These are phyloP conservation scores for Naganishia cerealis DNA, from an alignment of 1,284 basidiomycete genomes.

Conservation along the genomic window DNA sequence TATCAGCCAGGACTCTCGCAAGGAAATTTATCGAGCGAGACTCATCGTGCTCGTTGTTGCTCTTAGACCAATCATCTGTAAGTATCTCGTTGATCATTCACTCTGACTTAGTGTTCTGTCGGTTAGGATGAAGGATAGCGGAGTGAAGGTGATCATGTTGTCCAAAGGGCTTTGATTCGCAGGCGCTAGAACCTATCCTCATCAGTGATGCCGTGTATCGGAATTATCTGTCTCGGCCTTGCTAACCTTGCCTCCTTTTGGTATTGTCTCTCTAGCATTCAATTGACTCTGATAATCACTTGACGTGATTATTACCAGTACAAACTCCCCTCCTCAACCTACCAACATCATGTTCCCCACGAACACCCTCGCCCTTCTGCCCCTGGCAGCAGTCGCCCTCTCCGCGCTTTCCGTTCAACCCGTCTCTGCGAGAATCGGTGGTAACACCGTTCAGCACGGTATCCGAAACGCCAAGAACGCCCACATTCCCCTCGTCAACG, in stretches of 20 bases:
- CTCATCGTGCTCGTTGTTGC: not conserved
- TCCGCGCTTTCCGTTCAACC: slow-evolving; percentile 16
- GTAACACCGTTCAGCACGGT: slow-evolving; percentile 10
- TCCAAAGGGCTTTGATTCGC: not conserved
- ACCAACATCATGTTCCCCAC: slow-evolving; percentile 23
- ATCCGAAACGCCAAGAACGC: slow-evolving; percentile 24
- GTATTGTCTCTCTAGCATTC: too few species aligned
- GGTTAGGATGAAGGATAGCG: not conserved
- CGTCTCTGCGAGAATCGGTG: slow-evolving; percentile 13
- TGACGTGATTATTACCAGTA: slow-evolving; percentile 25
- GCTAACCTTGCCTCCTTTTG: not conserved
- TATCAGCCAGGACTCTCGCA: not conserved
- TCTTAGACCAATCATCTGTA: slow-evolving; percentile 4
- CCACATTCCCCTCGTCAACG: slow-evolving; percentile 33
- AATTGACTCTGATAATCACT: slow-evolving; percentile 19
- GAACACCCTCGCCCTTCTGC: slow-evolving; percentile 28
- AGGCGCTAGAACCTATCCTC: not conserved
- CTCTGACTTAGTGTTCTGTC: not conserved
- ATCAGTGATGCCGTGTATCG: not conserved
- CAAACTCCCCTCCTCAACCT: not conserved
- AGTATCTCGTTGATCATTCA: not conserved
- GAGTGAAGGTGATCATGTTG: not conserved
- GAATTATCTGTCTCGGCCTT: not conserved
- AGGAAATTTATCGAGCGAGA: slow-evolving; percentile 9
- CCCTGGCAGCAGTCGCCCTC: slow-evolving; percentile 23